Evolutionary conservation across 2,329 filamentous ascomycete genomes (phyloP), one percentile per base, ranked within the genome.

Genomic region (Venturia nashicola): DNA sequence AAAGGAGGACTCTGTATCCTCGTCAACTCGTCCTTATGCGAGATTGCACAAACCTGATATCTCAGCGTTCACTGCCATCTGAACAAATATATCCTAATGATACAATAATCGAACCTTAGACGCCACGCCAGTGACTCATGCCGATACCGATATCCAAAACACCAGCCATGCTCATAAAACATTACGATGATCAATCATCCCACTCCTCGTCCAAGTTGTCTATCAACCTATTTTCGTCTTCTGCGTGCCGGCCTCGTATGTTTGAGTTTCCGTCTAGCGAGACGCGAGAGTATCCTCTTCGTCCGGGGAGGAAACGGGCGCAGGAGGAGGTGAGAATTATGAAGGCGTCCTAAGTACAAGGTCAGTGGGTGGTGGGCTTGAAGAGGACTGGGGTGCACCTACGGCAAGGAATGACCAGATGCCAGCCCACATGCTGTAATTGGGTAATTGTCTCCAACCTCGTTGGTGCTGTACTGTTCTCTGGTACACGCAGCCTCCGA

Each of bases 161-260:
- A 36, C 51, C 27, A n/a, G 8, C 51, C 51, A 36, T 57, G 51
- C 51, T 57, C 16, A 57, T 57, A 36, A 57, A 32, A 34, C 51
- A 36, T 57, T 57, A 57, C 51, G 32, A 57, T 57, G 7, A 18
- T 72, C 65, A 81, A 68, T 96, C 92, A 69, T 97, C 92, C 93
- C 93, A 97, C 73, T 97, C 92, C 74, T 97, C 93, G 71, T 97
- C 94, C 65, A 97, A 80, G 75, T 97, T 91, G 74, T 97, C 93
- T 73, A 99, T 97, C 69, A 97, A 77, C 67, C 91, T 80, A 75
- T 97, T 97, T 76, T 97, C 94, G 64, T 91, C 92, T 65, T 97
- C 93, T 7, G 83, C 76, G 60, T 78, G 76, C 32, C 77, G 73
- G 2, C 75, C 73, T 23, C 78, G 73, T 12, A 75, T 73, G 59